Evolutionary conservation across 305 asterid species (phyloP).

Genomic region (Fraxinus velutina): DNA sequence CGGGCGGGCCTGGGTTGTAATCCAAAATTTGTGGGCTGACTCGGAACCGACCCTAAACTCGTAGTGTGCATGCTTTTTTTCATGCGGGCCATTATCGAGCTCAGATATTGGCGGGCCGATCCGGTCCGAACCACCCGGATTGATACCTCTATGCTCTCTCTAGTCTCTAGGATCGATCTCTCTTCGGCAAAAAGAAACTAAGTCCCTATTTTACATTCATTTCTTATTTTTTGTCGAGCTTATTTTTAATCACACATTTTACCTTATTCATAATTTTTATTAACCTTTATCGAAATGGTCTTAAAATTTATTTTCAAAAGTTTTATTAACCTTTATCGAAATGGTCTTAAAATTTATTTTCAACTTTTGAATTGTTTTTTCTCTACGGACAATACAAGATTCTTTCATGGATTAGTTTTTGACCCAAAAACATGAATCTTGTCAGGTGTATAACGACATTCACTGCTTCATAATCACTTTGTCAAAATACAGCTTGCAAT

Average conservation of each 20-base stretch:
- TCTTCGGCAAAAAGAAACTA: neutral
- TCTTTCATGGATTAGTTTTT: neutral
- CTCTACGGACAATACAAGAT: neutral
- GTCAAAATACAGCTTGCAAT: constrained; percentile 28
- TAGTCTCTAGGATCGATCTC: neutral
- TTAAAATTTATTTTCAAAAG: neutral
- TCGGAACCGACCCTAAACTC: no score
- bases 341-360: no score
- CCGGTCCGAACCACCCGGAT: no score
- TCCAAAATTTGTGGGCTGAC: no score
- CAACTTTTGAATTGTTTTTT: neutral
- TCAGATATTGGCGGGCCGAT: no score
- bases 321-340: neutral
- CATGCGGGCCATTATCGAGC: no score
- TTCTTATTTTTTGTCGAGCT: no score
- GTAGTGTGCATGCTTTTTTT: no score
- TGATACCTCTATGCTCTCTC: no score
- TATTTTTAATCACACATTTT: no score
- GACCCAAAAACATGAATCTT: constrained; percentile 14
- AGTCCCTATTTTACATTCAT: neutral
- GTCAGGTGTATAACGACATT: constrained; percentile 29
- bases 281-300: neutral
- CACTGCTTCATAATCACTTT: constrained; percentile 6
- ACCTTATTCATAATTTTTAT: no score
- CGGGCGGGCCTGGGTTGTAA: no score